These are phyloP conservation scores for Balamuthia mandrillaris DNA, from an alignment of 208 protist species.

Conservation along the genomic window DNA sequence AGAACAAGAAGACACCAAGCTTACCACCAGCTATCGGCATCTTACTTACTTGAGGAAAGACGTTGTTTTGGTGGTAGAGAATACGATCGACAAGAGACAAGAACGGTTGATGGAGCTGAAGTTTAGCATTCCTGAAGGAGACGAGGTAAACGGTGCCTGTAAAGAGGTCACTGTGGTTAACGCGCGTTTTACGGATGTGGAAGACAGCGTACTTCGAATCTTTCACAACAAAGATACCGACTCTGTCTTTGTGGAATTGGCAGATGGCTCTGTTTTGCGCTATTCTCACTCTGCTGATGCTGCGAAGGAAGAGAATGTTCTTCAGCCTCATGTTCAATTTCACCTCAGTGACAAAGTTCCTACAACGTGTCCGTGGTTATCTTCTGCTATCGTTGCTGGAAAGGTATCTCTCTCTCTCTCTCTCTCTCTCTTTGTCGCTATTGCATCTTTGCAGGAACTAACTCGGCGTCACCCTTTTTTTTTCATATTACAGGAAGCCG, in stretches of 20 bases:
- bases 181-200: neutral
- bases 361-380: conserved; percentile 17
- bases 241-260: neutral
- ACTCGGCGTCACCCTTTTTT: neutral
- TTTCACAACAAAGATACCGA: conserved; percentile 37
- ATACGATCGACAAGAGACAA: neutral
- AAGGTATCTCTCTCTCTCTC: neutral
- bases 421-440: neutral
- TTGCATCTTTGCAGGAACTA: neutral
- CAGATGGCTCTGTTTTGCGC: neutral
- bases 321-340: conserved; percentile 11
- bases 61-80: conserved; percentile 9
- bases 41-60: neutral
- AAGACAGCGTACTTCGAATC: neutral
- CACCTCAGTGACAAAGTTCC: no score
- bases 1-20: no score
- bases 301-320: no score
- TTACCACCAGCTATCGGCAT: neutral
- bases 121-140: neutral
- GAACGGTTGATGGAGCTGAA: neutral
- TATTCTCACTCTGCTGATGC: no score
- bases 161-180: neutral
- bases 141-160: neutral
- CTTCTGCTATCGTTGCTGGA: neutral
- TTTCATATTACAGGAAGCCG: neutral